Conservation (phyloP, 805 yeast genomes). For the Lachancea meyersii region DNA sequence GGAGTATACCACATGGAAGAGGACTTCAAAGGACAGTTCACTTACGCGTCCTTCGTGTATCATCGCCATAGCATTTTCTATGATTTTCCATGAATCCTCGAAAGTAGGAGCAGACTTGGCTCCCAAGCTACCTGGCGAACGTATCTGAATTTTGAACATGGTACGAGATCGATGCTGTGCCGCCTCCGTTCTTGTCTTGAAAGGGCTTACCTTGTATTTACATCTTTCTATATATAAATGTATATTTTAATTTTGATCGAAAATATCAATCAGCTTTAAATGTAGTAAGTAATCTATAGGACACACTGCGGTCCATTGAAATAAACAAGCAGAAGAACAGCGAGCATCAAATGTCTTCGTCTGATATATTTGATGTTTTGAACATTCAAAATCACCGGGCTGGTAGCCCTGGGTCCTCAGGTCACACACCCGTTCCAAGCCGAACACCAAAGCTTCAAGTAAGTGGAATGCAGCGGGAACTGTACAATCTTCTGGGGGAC, state of each 20-base stretch:
- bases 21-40: conserved; percentile 70
- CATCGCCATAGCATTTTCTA: conserved; percentile 61
- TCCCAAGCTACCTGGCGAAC: conserved; percentile 2
- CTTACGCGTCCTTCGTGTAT: conserved; percentile 70
- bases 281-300: too few relatives aligned
- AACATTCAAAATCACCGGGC: conserved; percentile 44
- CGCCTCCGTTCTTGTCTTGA: neutral
- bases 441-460: conserved; percentile 27
- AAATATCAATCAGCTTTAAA: too few relatives aligned
- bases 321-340: neutral
- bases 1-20: conserved; percentile 73
- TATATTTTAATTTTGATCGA: neutral
- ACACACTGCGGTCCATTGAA: too few relatives aligned
- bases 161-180: neutral
- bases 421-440: conserved; percentile 10
- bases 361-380: conserved; percentile 72
- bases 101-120: conserved; percentile 32
- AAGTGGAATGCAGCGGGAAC: conserved; percentile 82
- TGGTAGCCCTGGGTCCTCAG: conserved; percentile 16
- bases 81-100: conserved; percentile 58
- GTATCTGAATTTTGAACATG: conserved; percentile 8
- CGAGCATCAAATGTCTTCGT: conserved; percentile 32
- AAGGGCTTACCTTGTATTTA: neutral
- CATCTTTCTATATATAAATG: neutral
- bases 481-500: conserved; percentile 82